Base-by-base conservation (phyloP, 2,329 filamentous ascomycete genomes). In the Colletotrichum truncatum region DNA sequence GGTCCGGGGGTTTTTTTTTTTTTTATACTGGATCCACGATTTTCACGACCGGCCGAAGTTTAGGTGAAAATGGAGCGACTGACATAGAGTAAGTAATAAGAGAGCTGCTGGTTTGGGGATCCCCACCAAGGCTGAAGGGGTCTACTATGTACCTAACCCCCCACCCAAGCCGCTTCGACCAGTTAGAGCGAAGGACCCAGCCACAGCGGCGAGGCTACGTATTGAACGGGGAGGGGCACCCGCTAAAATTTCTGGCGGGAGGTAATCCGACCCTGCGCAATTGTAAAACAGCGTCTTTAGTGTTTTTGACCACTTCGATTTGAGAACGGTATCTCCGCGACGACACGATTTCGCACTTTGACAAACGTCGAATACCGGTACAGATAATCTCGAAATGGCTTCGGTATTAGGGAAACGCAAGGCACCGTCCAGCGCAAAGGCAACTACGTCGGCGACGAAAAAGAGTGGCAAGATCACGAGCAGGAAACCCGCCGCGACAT, bases 381-480 rank as follows among this genome's bases (percentile, higher is more conserved):
- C n/a, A n/a, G n/a, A n/a, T n/a, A n/a, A n/a, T n/a, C n/a, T n/a
- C n/a, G 28, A n/a, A 41, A 68, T 68, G 67, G 51, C 67, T 9
- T 65, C 67, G 4, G 52, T 68, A 5, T 56, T 68, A 11, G 67
- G 67, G 11, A 68, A 68, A 48, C 67, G 67, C 60, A 68, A 68
- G 52, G 55, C 67, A 56, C 65, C 55, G 16, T 49, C 56, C 21
- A 32, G 49, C 23, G 52, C 57, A 28, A 5, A 18, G n/a, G 4
- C 39, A 3, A 8, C 28, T 2, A 3, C 52, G 8, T 26, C 43
- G 10, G 34, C 36, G 21, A n/a, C 25, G 18, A 51, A 30, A 36
- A 58, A 57, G 53, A 21, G 34, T 12, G 32, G 48, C 23, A 26
- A 52, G 28, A 5, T 21, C 4, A 12, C 23, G 25, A 21, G 14